These are phyloP conservation scores for Monosporascus sp. DNA, from an alignment of 2,329 filamentous ascomycete genomes.

Conservation along the genomic window DNA sequence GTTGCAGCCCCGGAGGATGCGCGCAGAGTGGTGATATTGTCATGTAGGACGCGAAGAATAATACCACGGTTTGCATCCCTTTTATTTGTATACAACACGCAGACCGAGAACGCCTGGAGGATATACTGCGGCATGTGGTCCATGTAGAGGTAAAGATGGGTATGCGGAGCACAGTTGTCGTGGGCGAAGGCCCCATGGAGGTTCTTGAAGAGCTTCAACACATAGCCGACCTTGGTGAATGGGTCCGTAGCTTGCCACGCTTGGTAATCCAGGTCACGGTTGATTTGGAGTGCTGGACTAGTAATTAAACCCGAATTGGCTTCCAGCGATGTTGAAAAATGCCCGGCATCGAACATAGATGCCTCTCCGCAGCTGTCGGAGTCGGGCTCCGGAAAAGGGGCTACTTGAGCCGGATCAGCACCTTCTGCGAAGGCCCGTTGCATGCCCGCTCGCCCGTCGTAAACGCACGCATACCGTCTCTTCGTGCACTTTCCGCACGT, in stretches of 20 bases:
- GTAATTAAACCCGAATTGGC: slow-evolving; percentile 2
- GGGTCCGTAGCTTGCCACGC: slow-evolving; percentile 32
- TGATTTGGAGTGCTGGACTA: slow-evolving; percentile 7
- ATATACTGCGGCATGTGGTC: slow-evolving; percentile 34
- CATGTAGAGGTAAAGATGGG: slow-evolving; percentile 39
- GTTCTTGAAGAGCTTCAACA: slow-evolving; percentile 27
- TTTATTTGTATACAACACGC: slow-evolving; percentile 33
- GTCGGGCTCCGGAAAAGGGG: slow-evolving; percentile 28
- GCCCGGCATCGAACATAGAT: slow-evolving; percentile 3
- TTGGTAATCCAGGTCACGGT: slow-evolving; percentile 13
- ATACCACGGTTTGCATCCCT: slow-evolving; percentile 34
- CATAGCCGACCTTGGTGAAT: slow-evolving; percentile 32
- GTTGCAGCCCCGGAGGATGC: slow-evolving; percentile 23
- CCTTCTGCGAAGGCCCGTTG: slow-evolving; percentile 20
- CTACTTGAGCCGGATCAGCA: slow-evolving; percentile 20
- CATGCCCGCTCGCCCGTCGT: slow-evolving; percentile 16
- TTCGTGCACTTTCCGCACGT: slow-evolving; percentile 38
- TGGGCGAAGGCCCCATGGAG: slow-evolving; percentile 31
- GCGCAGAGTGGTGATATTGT: slow-evolving; percentile 33
- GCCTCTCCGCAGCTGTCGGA: slow-evolving; percentile 16
- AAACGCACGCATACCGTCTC: slow-evolving; percentile 38
- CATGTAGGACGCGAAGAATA: slow-evolving; percentile 34
- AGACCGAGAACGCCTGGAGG: slow-evolving; percentile 34
- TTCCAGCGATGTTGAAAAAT: slow-evolving; percentile 2
- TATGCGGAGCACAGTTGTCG: slow-evolving; percentile 34